Percentiles rank a stretch among this genome's conserved stretches.
phyloP scores from a whole-genome alignment of 2,329 filamentous ascomycete genomes.

The Trichoderma guizhouense region DNA sequence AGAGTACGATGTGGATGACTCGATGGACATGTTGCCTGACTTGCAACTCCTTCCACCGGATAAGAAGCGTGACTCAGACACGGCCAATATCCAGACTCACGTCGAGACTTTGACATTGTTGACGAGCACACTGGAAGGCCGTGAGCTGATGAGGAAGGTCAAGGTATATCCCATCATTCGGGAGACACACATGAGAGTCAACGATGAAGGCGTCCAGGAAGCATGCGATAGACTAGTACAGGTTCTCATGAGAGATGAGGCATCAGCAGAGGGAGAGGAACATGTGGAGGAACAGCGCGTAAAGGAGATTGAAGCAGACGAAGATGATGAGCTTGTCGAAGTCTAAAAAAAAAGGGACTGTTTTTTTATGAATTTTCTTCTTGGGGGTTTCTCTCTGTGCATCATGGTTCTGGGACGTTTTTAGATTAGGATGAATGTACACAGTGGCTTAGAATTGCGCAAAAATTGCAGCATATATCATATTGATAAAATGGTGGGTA shows the following conservation, averaged over 20 bases:
- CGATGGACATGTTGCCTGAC: slow-evolving; percentile 81
- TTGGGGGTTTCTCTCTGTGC: not conserved
- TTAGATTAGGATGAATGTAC: not conserved
- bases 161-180: slow-evolving; percentile 88
- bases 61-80: slow-evolving; percentile 78
- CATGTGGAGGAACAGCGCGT: slow-evolving; percentile 44
- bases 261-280: slow-evolving; percentile 39
- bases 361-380: not conserved
- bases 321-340: slow-evolving; percentile 54
- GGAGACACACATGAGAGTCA: slow-evolving; percentile 75
- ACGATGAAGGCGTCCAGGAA: slow-evolving; percentile 77
- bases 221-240: slow-evolving; percentile 88
- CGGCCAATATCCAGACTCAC: slow-evolving; percentile 76
- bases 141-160: slow-evolving; percentile 69
- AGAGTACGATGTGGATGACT: slow-evolving; percentile 84
- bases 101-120: slow-evolving; percentile 83
- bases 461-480: not conserved
- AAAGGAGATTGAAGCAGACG: slow-evolving; percentile 46
- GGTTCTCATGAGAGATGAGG: slow-evolving; percentile 79
- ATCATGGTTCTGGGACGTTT: not conserved
- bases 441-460: not conserved
- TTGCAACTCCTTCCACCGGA: slow-evolving; percentile 85
- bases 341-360: slow-evolving; percentile 39
- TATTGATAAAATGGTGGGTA: not conserved
- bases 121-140: slow-evolving; percentile 71